phyloP scores from a whole-genome alignment of 495 filamentous ascomycete species.

The Parachaetomium inaequale region DNA sequence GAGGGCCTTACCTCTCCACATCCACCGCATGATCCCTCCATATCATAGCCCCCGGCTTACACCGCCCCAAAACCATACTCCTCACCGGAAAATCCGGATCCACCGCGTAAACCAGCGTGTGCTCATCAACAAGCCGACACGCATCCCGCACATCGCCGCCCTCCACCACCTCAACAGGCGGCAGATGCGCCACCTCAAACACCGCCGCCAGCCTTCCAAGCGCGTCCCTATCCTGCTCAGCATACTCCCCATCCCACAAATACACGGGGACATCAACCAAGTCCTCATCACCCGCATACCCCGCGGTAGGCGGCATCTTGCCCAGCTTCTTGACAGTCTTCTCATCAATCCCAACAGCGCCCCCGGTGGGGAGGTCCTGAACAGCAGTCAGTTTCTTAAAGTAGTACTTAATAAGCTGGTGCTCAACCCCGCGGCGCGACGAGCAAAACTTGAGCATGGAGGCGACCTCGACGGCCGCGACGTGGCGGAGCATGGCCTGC shows the following conservation, averaged over 20 bases:
- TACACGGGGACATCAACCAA: conserved; percentile 6
- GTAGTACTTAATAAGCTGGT: not conserved
- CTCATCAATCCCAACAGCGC: not conserved
- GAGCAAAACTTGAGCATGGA: not conserved
- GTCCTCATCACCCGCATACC: conserved; percentile 4
- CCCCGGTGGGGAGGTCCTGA: not conserved
- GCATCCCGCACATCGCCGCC: not conserved
- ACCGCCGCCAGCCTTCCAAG: not conserved
- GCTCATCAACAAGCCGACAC: not conserved
- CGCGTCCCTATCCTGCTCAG: not conserved
- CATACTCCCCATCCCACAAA: not conserved
- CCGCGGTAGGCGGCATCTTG: not conserved
- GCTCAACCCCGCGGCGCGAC: conserved; percentile 3
- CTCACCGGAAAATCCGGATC: not conserved
- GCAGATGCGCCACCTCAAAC: not conserved
- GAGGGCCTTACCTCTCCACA: not conserved
- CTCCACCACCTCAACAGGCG: not conserved
- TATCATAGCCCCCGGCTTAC: conserved; percentile 14
- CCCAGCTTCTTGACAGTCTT: not conserved
- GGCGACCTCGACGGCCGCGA: conserved; percentile 13
- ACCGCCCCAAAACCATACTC: not conserved
- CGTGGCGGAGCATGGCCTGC: conserved; percentile 19
- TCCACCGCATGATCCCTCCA: not conserved
- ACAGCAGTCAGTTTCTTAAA: conserved; percentile 4
- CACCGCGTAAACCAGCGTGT: conserved; percentile 15